phyloP scores from a whole-genome alignment of 75 land plant species.

The Selaginella tamariscina region DNA sequence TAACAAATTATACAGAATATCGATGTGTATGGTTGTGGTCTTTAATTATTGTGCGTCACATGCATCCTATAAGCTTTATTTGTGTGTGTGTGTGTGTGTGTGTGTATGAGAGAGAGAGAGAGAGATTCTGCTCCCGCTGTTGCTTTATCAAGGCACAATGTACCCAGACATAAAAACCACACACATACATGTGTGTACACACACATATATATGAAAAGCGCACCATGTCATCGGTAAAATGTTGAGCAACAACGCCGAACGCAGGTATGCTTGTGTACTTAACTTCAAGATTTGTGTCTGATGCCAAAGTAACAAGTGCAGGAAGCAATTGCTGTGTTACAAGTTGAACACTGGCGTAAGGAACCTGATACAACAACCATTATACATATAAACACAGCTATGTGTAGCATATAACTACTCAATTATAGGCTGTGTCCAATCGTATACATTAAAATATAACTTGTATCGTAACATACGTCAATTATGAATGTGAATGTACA shows the following conservation, averaged over 20 bases:
- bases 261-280: constrained; percentile 90
- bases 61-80: too few relatives aligned
- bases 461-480: not conserved
- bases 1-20: too few relatives aligned
- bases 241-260: constrained; percentile 92
- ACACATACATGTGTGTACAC: not conserved
- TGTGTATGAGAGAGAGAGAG: too few relatives aligned
- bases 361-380: too few relatives aligned
- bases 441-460: not conserved
- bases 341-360: constrained; percentile 59
- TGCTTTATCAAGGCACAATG: too few relatives aligned
- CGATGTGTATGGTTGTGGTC: not conserved
- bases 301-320: constrained; percentile 86
- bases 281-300: constrained; percentile 84
- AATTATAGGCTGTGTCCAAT: too few relatives aligned
- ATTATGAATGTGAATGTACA: too few relatives aligned
- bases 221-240: constrained; percentile 93
- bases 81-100: too few relatives aligned
- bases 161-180: not conserved
- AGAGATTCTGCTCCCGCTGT: too few relatives aligned
- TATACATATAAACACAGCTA: too few relatives aligned
- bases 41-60: not conserved
- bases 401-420: too few relatives aligned
- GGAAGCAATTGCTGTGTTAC: constrained; percentile 79
- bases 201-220: constrained; percentile 3